phyloP scores from a whole-genome alignment of 306 rosid genomes.

The Pyrus pyrifolia region DNA sequence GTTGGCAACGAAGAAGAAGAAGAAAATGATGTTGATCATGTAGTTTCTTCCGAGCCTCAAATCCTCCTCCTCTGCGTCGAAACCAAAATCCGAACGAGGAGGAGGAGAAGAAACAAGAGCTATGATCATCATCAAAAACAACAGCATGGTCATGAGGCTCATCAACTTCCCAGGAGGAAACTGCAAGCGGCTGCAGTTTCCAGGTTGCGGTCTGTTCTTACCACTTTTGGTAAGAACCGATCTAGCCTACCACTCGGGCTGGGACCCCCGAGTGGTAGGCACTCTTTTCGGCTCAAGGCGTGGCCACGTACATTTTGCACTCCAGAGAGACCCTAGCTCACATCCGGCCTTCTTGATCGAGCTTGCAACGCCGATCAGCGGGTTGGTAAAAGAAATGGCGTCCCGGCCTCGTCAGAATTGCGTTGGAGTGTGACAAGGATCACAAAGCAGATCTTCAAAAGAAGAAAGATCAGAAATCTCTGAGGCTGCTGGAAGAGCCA shows the following conservation, averaged over 20 bases:
- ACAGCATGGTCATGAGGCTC: slow-evolving; percentile 2
- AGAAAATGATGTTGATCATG: slow-evolving; percentile 16
- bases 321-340: slow-evolving; percentile 71
- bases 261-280: slow-evolving; percentile 72
- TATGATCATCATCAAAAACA: slow-evolving; percentile 19
- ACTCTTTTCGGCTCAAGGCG: slow-evolving; percentile 88
- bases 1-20: slow-evolving; percentile 57
- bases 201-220: slow-evolving; percentile 70
- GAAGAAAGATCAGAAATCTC: slow-evolving; percentile 3
- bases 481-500: slow-evolving; percentile 69
- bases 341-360: slow-evolving; percentile 83
- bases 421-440: slow-evolving; percentile 77
- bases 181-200: slow-evolving; percentile 65
- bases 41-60: slow-evolving; percentile 31
- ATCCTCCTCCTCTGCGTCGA: slow-evolving; percentile 31
- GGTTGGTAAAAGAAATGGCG: slow-evolving; percentile 95
- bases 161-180: slow-evolving; percentile 41
- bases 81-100: slow-evolving; percentile 21
- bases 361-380: slow-evolving; percentile 87
- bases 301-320: slow-evolving; percentile 87
- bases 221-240: slow-evolving; percentile 61
- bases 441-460: slow-evolving; percentile 32
- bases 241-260: slow-evolving; percentile 48
- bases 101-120: slow-evolving; percentile 27
- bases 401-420: slow-evolving; percentile 96